Conservation (phyloP, 2,329 filamentous ascomycete species). For the Curvularia verruculosa region DNA sequence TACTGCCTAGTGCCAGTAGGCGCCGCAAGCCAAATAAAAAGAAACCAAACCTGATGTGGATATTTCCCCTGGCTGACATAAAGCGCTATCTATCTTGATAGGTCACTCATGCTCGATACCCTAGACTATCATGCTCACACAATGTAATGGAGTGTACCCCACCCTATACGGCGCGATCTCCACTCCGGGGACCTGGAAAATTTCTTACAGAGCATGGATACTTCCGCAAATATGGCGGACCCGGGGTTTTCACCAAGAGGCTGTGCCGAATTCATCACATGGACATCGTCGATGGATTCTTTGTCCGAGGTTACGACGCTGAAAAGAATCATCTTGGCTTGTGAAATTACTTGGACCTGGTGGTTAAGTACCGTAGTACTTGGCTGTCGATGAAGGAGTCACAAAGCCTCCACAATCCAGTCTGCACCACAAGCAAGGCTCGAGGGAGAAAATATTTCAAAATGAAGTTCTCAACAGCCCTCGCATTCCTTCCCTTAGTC, state of each 20-base stretch:
- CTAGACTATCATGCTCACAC: slow-evolving; percentile 2
- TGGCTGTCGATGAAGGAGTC: slow-evolving; percentile 1
- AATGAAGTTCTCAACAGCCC: slow-evolving; percentile 37
- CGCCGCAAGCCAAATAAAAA: slow-evolving; percentile 12
- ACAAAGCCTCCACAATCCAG: background rate
- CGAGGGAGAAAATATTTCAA: slow-evolving; percentile 8
- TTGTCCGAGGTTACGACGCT: slow-evolving; percentile 23
- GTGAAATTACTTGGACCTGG: slow-evolving; percentile 17
- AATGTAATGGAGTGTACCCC: slow-evolving; percentile 4
- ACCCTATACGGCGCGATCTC: slow-evolving; percentile 17
- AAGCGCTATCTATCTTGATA: slow-evolving; percentile 9
- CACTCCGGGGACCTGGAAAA: slow-evolving; percentile 6
- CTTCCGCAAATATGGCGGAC: slow-evolving; percentile 29
- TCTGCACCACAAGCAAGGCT: background rate
- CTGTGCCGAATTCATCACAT: slow-evolving; percentile 22
- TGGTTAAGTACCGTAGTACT: slow-evolving; percentile 16
- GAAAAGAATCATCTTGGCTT: slow-evolving; percentile 20
- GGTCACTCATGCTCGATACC: slow-evolving; percentile 1
- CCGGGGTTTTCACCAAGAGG: slow-evolving; percentile 6
- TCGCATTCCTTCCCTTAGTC: slow-evolving; percentile 37
- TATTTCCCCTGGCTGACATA: slow-evolving; percentile 17
- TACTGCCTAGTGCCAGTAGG: slow-evolving; percentile 6
- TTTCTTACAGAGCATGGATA: slow-evolving; percentile 16
- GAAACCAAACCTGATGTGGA: slow-evolving; percentile 7
- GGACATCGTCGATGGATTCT: slow-evolving; percentile 14